Evolutionary conservation across 139 green algal species (phyloP).

Genomic region (Chlorella sp.): DNA sequence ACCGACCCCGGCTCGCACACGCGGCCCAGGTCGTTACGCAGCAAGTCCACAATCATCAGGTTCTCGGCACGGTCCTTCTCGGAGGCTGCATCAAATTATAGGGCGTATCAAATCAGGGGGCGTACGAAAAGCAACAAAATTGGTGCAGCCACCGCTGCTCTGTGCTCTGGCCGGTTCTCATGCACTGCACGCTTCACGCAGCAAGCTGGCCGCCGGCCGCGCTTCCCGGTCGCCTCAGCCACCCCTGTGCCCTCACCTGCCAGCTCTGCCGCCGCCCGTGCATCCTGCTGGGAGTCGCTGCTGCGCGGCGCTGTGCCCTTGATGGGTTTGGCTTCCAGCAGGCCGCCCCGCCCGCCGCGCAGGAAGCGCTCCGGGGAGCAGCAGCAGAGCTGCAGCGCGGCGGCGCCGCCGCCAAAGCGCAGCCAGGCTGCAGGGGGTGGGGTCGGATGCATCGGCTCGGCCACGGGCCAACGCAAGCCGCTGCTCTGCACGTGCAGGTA

Average conservation of each 20-base stretch:
- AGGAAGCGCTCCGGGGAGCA: slow-evolving; percentile 98
- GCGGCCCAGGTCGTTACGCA: slow-evolving; percentile 95
- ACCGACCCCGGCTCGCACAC: slow-evolving; percentile 76
- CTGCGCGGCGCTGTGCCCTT: slow-evolving; percentile 85
- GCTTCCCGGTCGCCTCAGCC: too few relatives aligned
- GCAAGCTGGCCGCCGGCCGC: too few relatives aligned
- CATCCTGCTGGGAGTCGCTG: slow-evolving; percentile 65
- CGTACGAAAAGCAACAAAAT: too few relatives aligned
- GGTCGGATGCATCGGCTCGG: not conserved
- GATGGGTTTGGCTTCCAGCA: slow-evolving; percentile 96
- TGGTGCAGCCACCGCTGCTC: too few relatives aligned
- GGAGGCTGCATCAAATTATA: slow-evolving; percentile 63
- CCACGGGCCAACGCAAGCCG: not conserved
- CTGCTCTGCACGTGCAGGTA: too few relatives aligned
- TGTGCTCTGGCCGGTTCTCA: too few relatives aligned
- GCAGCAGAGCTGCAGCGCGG: slow-evolving; percentile 75
- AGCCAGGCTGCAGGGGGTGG: slow-evolving; percentile 6
- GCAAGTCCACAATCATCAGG: slow-evolving; percentile 99
- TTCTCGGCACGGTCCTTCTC: slow-evolving; percentile 98
- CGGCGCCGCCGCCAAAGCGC: slow-evolving; percentile 12
- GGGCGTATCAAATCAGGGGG: too few relatives aligned
- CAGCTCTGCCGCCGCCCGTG: slow-evolving; percentile 47
- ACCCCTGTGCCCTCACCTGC: slow-evolving; percentile 13
- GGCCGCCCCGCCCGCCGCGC: slow-evolving; percentile 60
- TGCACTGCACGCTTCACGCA: too few relatives aligned